A percentile compares a stretch with the other conserved stretches of the same genome.
These are phyloP conservation scores for Glaciozyma martinii DNA, from an alignment of 768 basidiomycete species.

Conservation along the genomic window DNA sequence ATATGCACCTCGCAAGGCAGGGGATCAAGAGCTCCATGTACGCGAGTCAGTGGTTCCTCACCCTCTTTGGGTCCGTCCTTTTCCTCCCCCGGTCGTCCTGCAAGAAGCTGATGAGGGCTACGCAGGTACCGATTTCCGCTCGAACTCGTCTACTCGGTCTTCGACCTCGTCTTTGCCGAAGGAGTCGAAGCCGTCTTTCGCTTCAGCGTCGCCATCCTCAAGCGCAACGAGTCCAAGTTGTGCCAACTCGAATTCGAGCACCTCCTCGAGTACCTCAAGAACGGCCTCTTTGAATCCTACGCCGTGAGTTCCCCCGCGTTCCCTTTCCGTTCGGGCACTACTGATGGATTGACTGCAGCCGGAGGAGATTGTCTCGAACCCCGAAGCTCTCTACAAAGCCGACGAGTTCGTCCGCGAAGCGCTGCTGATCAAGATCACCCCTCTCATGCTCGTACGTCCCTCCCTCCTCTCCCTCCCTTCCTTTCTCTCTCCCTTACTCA, in stretches of 20 bases:
- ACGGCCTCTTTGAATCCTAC: slow-evolving; percentile 71
- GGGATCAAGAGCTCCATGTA: slow-evolving; percentile 98
- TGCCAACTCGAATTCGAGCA: slow-evolving; percentile 82
- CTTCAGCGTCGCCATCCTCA: slow-evolving; percentile 76
- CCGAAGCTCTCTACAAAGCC: slow-evolving; percentile 49
- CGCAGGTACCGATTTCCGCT: slow-evolving; percentile 68
- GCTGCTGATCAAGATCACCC: slow-evolving; percentile 73
- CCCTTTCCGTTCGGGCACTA: slow-evolving; percentile 17
- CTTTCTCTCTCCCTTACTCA: background rate
- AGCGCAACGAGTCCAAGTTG: slow-evolving; percentile 74
- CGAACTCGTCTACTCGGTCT: slow-evolving; percentile 89
- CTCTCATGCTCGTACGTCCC: slow-evolving; percentile 68
- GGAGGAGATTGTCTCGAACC: slow-evolving; percentile 37
- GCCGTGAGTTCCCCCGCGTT: slow-evolving; percentile 39
- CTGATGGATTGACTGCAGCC: slow-evolving; percentile 14
- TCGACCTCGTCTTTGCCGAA: slow-evolving; percentile 90
- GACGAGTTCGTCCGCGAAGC: slow-evolving; percentile 84
- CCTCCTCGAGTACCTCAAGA: slow-evolving; percentile 74
- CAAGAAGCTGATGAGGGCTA: background rate
- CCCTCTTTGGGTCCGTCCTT: slow-evolving; percentile 65
- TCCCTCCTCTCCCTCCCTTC: background rate
- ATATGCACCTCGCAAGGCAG: slow-evolving; percentile 85
- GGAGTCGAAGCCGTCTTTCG: slow-evolving; percentile 96
- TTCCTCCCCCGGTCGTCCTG: slow-evolving; percentile 50
- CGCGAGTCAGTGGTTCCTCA: slow-evolving; percentile 97